Conservation (phyloP, 2,329 filamentous ascomycete genomes). For the Diplodia scrobiculata region DNA sequence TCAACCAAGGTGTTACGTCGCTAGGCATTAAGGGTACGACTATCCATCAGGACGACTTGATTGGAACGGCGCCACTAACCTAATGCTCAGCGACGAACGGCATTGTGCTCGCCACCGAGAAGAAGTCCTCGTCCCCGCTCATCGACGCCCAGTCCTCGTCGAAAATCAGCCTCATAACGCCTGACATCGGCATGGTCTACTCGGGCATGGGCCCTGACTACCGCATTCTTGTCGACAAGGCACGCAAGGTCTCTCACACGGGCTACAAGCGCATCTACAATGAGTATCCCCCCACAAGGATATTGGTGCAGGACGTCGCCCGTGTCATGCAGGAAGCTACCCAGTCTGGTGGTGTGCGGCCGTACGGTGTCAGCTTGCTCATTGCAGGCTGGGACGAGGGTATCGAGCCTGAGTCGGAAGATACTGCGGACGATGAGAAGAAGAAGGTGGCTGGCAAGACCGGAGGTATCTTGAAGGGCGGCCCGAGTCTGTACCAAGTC, state of each 20-base stretch:
- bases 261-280: constrained; percentile 99
- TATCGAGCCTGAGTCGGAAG: constrained; percentile 79
- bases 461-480: constrained; percentile 90
- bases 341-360: constrained; percentile 93
- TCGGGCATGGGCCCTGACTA: constrained; percentile 99
- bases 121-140: constrained; percentile 97
- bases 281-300: constrained; percentile 98
- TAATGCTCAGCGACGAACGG: constrained; percentile 80
- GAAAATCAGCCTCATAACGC: constrained; percentile 97
- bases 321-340: constrained; percentile 98
- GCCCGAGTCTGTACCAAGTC: constrained; percentile 96
- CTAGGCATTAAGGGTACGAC: constrained; percentile 93
- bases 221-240: constrained; percentile 94
- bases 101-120: constrained; percentile 97
- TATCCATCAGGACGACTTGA: neutral
- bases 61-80: constrained; percentile 2
- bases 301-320: constrained; percentile 97
- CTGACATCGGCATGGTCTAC: constrained; percentile 99
- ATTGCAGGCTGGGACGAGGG: constrained; percentile 98
- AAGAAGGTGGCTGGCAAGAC: constrained; percentile 83
- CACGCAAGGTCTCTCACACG: constrained; percentile 96
- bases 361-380: constrained; percentile 93
- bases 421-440: constrained; percentile 61
- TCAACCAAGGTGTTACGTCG: constrained; percentile 98
- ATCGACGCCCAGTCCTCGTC: constrained; percentile 93